Evolutionary conservation across 2,329 filamentous ascomycete genomes (phyloP), one percentile per base, ranked within the genome.

Genomic region (Cytospora piceicola): DNA sequence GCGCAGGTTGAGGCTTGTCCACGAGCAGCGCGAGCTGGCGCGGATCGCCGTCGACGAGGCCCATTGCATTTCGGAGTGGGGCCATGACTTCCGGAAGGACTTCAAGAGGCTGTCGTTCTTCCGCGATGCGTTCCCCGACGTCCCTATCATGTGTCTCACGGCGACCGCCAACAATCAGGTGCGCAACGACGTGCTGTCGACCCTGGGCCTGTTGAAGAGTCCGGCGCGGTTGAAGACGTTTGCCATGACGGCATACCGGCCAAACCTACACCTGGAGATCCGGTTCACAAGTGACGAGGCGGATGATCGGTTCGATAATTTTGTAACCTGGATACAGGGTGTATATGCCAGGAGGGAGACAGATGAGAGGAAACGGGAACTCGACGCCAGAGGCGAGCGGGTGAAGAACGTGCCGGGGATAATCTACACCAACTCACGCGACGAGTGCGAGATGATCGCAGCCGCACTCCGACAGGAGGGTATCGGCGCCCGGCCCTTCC

Each of bases 1-100:
- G 49, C 85, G 88, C 67, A 86, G 89, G 58, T 80, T 97, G 11
- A 84, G 85, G 67, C 80, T 90, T 5, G 89, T 97, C 17, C 82
- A 97, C 74, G 81, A 87, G 66, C 93, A 97, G 75, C 86, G 86
- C 65, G 92, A 97, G 77, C 85, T 98, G n/a, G 90, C 90, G 12
- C 88, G 94, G 17, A 87, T 98, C 69, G 94, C 91, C 57, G 89
- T 98, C 65, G 94, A 98, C 73, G 94, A 98, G 79, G 94, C 94
- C 2, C 94, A 98, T 76, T 98, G 94, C 76, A 96, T 98, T 71
- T 96, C 92, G 29, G 94, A 97, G 88, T 97, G 94, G 94, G 94
- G 94, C 1, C 94, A 98, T 75, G 94, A 98, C 76, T 98, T 98
- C 75, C 90, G 94, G n/a, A 91, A 90, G 42, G 91, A 93, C 65